Base-by-base conservation (phyloP, 2,329 filamentous ascomycete genomes). In the Monosporascus sp. region DNA sequence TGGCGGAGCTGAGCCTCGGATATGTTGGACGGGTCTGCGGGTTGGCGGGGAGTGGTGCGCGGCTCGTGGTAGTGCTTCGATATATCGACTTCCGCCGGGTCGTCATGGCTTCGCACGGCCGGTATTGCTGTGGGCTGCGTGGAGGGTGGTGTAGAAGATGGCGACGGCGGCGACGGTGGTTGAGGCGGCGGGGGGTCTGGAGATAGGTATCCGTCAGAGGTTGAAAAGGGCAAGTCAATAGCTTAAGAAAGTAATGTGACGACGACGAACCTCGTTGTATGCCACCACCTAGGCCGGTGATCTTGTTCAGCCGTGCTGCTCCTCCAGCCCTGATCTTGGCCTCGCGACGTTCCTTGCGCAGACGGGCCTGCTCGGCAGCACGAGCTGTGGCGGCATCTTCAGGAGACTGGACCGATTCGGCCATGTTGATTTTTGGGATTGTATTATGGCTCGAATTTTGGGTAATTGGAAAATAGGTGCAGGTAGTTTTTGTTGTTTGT, bases 81-180 rank as follows among this genome's bases (percentile, higher is more conserved):
- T 60, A 93, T 90, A 67, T 92, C 88, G 57, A 90, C 80, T 68
- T 91, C 89, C 5, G 85, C 87, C 6, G 88, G 88, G 62, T 89
- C 86, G 52, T 77, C 82, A 62, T 79, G 72, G 27, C 68, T 66
- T 22, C 68, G 58, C 27, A 64, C 49, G 7, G 65, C 42, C 39
- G 63, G 48, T 41, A 71, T 60, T 27, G 70, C 60, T 22, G 66
- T 60, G 39, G 68, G 57, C 11, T 68, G 52, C 42, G 64, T 60
- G 25, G 67, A 53, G 38, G 62, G 60, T 37, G 60, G 57, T 34
- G 63, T 56, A 20, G 66, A 57, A 24, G 67, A 57, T 48, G 69
- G 62, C 47, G 69, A 54, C 39, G 70, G 54, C 47, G 69, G 62
- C 47, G 69, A 54, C 39, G 70, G 54, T 25, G 70, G 61, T 17